Evolutionary conservation across 83 land plant genomes (phyloP).

Genomic region (Diphasiastrum complanatum): DNA sequence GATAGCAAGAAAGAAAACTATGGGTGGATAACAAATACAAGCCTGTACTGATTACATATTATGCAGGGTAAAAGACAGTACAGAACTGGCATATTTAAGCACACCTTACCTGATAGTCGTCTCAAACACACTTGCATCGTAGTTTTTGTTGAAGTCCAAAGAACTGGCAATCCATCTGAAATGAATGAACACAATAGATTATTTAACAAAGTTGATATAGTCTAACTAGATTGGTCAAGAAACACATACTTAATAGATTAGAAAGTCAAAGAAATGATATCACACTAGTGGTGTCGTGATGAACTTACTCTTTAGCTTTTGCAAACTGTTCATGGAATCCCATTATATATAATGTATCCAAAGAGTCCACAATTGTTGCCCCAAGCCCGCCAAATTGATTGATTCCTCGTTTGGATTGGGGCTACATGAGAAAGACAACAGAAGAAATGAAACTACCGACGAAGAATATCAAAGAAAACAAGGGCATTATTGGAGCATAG

Average conservation of each 20-base stretch:
- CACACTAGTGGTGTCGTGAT: background rate
- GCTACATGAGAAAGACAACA: slow-evolving; percentile 60
- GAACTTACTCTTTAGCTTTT: slow-evolving; percentile 86
- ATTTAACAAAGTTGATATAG: no score
- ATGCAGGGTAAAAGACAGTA: no score
- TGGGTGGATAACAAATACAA: no score
- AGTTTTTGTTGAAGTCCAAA: slow-evolving; percentile 80
- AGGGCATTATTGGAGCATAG: no score
- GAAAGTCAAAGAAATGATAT: background rate
- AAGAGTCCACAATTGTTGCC: slow-evolving; percentile 85
- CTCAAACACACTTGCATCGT: slow-evolving; percentile 95
- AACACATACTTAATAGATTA: background rate
- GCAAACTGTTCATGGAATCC: slow-evolving; percentile 79
- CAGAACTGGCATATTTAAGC: no score
- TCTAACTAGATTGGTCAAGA: no score
- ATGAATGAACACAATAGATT: no score
- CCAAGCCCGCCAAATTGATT: slow-evolving; percentile 98
- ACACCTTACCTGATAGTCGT: slow-evolving; percentile 82
- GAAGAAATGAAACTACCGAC: no score
- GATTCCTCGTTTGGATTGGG: slow-evolving; percentile 66
- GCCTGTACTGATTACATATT: no score
- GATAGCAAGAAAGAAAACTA: no score
- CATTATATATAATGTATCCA: slow-evolving; percentile 97
- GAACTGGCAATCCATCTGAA: slow-evolving; percentile 87
- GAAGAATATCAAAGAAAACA: slow-evolving; percentile 6